Evolutionary conservation across 2,329 filamentous ascomycete species (phyloP).

Genomic region (Aaosphaeria pasadenensis): DNA sequence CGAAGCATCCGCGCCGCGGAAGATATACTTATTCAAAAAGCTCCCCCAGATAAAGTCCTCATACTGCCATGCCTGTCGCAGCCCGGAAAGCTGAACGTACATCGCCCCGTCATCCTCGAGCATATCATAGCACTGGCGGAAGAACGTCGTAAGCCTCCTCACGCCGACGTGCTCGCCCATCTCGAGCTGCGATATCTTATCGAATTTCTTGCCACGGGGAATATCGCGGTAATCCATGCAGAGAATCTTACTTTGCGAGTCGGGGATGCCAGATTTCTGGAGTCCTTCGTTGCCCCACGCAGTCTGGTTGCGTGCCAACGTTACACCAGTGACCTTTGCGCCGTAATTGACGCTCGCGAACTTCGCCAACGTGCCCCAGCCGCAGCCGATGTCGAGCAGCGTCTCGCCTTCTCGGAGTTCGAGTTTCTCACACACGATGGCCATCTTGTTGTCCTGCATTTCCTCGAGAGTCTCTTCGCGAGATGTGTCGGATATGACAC

Average conservation of each 20-base stretch:
- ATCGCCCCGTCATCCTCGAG: slow-evolving; percentile 94
- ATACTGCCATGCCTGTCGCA: slow-evolving; percentile 95
- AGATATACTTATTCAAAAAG: slow-evolving; percentile 99
- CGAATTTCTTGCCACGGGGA: slow-evolving; percentile 75
- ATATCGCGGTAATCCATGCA: slow-evolving; percentile 98
- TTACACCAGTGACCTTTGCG: slow-evolving; percentile 81
- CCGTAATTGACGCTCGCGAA: slow-evolving; percentile 93
- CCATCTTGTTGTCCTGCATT: slow-evolving; percentile 96
- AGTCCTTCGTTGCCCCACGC: slow-evolving; percentile 93
- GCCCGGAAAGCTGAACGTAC: slow-evolving; percentile 91
- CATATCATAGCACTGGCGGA: slow-evolving; percentile 89
- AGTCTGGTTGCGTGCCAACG: slow-evolving; percentile 92
- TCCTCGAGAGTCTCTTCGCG: slow-evolving; percentile 89
- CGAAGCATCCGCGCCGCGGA: slow-evolving; percentile 93
- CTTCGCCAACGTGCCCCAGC: slow-evolving; percentile 94
- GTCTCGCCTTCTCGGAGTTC: slow-evolving; percentile 74
- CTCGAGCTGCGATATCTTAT: slow-evolving; percentile 96
- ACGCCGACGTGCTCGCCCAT: slow-evolving; percentile 99
- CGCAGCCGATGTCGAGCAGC: slow-evolving; percentile 93
- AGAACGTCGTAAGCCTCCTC: slow-evolving; percentile 77
- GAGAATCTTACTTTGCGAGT: slow-evolving; percentile 86
- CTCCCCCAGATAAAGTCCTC: slow-evolving; percentile 97
- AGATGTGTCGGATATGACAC: slow-evolving; percentile 84
- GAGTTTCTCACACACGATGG: slow-evolving; percentile 94
- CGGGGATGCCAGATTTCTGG: slow-evolving; percentile 74